Evolutionary conservation across 2,329 filamentous ascomycete genomes (phyloP).

Genomic region (Madurella mycetomatis): DNA sequence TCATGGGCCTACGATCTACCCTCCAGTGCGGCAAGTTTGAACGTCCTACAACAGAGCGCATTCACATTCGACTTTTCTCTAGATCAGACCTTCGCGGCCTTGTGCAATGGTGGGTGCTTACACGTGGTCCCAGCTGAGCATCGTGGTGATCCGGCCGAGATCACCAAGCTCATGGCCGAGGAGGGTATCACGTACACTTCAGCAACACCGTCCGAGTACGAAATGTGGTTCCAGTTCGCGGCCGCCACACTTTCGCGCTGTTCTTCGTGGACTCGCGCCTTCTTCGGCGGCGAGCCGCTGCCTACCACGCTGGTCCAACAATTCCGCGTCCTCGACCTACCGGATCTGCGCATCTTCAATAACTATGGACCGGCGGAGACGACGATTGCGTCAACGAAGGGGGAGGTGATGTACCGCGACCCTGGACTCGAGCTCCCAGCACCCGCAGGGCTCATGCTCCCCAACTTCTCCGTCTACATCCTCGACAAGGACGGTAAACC

Average conservation of each 20-base stretch:
- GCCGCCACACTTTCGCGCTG: too few relatives aligned
- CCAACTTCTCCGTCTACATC: constrained; percentile 37
- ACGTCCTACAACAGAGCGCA: constrained; percentile 32
- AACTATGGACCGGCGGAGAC: constrained; percentile 29
- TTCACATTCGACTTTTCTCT: constrained; percentile 38
- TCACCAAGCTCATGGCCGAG: constrained; percentile 32
- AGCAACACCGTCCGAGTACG: constrained; percentile 38
- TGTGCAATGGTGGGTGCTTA: constrained; percentile 30
- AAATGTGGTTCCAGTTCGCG: too few relatives aligned
- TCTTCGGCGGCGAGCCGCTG: too few relatives aligned
- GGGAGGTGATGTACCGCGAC: constrained; percentile 3
- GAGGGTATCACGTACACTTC: constrained; percentile 33
- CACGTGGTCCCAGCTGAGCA: constrained; percentile 24
- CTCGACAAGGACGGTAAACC: constrained; percentile 33
- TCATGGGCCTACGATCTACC: too few relatives aligned
- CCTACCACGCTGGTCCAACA: constrained; percentile 3
- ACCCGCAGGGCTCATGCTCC: constrained; percentile 27
- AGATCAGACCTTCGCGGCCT: constrained; percentile 27
- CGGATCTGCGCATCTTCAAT: constrained; percentile 24
- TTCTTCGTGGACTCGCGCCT: too few relatives aligned
- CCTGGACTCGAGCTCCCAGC: background rate
- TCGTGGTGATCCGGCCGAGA: constrained; percentile 31
- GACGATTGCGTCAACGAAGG: constrained; percentile 15
- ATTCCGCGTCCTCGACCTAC: constrained; percentile 5
- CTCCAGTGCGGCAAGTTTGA: too few relatives aligned